These are phyloP conservation scores for Candida verbasci DNA, from an alignment of 805 yeast genomes.

Conservation along the genomic window DNA sequence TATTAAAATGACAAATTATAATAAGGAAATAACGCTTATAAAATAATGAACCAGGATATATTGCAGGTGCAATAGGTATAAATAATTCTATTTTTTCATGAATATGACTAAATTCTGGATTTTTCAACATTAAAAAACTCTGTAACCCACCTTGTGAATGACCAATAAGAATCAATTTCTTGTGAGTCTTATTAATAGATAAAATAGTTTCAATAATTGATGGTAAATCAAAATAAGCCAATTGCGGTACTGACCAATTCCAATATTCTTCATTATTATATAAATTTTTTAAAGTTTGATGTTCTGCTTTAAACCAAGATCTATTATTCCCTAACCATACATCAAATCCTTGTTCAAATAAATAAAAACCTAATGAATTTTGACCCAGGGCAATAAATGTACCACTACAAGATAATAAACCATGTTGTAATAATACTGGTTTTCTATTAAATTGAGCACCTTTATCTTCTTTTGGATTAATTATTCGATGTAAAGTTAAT, in stretches of 20 bases:
- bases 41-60: conserved; percentile 77
- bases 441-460: conserved; percentile 29
- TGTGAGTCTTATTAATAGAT: conserved; percentile 31
- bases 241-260: conserved; percentile 90
- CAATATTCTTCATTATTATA: conserved; percentile 57
- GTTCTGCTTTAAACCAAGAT: conserved; percentile 76
- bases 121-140: conserved; percentile 62
- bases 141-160: conserved; percentile 97
- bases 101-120: conserved; percentile 25
- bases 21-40: conserved; percentile 58
- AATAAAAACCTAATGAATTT: conserved; percentile 64
- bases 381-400: conserved; percentile 82
- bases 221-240: conserved; percentile 77
- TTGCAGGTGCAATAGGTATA: conserved; percentile 85
- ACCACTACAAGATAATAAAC: conserved; percentile 82
- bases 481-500: conserved; percentile 59
- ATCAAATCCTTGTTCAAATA: conserved; percentile 59
- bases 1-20: conserved; percentile 53
- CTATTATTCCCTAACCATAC: conserved; percentile 92
- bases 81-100: conserved; percentile 61
- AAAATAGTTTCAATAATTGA: conserved; percentile 63
- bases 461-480: conserved; percentile 41
- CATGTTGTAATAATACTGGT: conserved; percentile 81
- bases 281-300: conserved; percentile 32
- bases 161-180: conserved; percentile 60